These are phyloP conservation scores for Pythium folliculosum DNA, from an alignment of 352 stramenopile species.

Conservation along the genomic window DNA sequence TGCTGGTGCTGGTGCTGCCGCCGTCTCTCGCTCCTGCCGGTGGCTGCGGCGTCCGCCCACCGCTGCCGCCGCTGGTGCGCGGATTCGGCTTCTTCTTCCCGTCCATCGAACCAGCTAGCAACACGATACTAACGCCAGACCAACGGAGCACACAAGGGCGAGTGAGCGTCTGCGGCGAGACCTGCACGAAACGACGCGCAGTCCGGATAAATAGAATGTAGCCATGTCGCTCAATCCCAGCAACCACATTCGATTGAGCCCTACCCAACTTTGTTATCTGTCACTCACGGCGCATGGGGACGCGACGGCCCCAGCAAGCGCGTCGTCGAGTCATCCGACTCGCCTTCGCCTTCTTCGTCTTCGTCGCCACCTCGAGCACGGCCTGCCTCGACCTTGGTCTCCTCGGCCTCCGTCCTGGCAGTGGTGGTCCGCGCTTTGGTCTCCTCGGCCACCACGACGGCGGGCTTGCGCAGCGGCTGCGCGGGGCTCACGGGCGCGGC, in stretches of 20 bases:
- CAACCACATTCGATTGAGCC: too few species aligned
- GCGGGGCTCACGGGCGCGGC: neutral
- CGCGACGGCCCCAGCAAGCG: neutral
- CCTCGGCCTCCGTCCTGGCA: too few species aligned
- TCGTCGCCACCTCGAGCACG: neutral
- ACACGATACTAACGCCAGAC: neutral
- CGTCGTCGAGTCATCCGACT: slow-evolving; percentile 5
- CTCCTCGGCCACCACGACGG: neutral
- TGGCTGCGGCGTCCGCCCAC: slow-evolving; percentile 19
- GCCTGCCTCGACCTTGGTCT: too few species aligned
- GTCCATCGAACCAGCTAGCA: neutral
- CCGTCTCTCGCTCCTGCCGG: neutral
- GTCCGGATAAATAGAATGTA: too few species aligned
- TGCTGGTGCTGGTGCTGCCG: neutral
- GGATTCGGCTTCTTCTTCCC: slow-evolving; percentile 8
- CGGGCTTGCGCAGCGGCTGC: neutral
- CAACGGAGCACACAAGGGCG: neutral
- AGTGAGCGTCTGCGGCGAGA: too few species aligned
- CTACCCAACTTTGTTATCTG: too few species aligned
- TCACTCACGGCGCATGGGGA: neutral
- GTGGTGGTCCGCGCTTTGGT: too few species aligned
- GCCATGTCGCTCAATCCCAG: too few species aligned
- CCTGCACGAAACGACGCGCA: too few species aligned
- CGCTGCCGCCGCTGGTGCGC: neutral
- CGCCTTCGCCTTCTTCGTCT: slow-evolving; percentile 1